A percentile compares a stretch with the other conserved stretches of the same genome.
phyloP scores from a whole-genome alignment of 2,329 filamentous ascomycete genomes.

The Botrytis cinerea region DNA sequence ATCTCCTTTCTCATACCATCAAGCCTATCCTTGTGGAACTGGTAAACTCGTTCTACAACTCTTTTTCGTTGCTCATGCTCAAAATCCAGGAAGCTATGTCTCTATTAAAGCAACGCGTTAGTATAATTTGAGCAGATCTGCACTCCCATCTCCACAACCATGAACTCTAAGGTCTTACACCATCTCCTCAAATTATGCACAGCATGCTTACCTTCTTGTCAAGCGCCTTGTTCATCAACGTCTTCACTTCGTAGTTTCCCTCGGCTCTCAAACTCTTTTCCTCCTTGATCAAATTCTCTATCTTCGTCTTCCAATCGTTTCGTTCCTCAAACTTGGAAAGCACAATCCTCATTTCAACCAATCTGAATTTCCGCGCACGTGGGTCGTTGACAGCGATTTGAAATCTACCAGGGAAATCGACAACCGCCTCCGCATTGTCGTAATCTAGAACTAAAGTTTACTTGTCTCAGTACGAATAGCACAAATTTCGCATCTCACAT shows the following conservation, averaged over 20 bases:
- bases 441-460: background rate
- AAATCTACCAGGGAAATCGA: background rate
- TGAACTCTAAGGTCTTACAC: background rate
- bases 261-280: background rate
- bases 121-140: background rate
- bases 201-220: background rate
- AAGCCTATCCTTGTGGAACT: background rate
- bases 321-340: background rate
- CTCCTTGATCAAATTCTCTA: background rate
- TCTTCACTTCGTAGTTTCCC: accelerated
- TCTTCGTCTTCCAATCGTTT: background rate
- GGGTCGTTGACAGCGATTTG: background rate
- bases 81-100: background rate
- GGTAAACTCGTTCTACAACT: background rate
- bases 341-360: background rate
- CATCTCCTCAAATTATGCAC: background rate
- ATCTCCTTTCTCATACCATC: background rate
- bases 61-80: background rate
- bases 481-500: too few relatives aligned
- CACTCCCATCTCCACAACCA: background rate
- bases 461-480: background rate
- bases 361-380: background rate
- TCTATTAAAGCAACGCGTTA: background rate
- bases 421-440: background rate
- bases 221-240: accelerated